phyloP scores from a whole-genome alignment of 306 rosid species.

The Senna siamea region DNA sequence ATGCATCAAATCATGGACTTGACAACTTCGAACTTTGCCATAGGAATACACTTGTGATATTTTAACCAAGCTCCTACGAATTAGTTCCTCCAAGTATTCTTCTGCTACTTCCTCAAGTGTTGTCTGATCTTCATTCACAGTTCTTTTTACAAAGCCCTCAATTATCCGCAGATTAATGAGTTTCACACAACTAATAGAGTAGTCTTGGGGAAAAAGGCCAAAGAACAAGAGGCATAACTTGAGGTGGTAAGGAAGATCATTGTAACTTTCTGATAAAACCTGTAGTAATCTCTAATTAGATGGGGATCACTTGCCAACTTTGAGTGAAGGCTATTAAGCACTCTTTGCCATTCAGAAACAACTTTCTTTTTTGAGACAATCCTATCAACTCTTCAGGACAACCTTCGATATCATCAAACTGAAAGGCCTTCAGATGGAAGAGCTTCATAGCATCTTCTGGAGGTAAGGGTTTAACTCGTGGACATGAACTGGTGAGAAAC shows the following conservation, averaged over 20 bases:
- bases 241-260: conserved; percentile 32
- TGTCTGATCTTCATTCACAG: background rate
- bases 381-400: background rate
- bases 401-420: background rate
- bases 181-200: conserved; percentile 11
- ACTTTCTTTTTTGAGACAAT: background rate
- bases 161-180: conserved; percentile 24
- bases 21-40: background rate
- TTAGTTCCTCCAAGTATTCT: conserved; percentile 26
- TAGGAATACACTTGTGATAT: background rate
- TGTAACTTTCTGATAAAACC: conserved; percentile 1
- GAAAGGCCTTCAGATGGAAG: background rate
- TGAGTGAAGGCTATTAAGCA: background rate
- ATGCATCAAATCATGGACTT: background rate
- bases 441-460: conserved; percentile 1
- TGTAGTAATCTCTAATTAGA: background rate
- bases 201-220: conserved; percentile 30
- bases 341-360: conserved; percentile 22
- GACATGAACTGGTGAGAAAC: background rate
- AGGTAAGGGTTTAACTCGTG: conserved; percentile 1
- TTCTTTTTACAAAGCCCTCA: conserved; percentile 16
- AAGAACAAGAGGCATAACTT: conserved; percentile 35
- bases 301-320: background rate
- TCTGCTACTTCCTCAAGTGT: background rate
- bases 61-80: background rate